phyloP scores from a whole-genome alignment of 73 alveolate genomes.

The Breviolum minutum region DNA sequence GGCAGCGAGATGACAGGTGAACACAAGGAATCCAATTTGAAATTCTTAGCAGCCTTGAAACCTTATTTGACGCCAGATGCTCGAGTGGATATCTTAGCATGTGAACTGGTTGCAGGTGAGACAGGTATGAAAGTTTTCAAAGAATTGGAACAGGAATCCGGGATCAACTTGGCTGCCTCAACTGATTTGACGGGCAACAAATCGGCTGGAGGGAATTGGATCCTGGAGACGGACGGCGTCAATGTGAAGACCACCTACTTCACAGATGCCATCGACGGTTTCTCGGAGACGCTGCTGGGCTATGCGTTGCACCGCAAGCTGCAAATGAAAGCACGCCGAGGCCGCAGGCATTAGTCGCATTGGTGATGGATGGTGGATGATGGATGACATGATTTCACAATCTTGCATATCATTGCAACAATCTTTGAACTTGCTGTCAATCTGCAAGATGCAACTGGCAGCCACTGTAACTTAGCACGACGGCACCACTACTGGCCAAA shows the following conservation, averaged over 20 bases:
- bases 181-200: slow-evolving; percentile 44
- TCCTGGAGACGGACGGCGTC: slow-evolving; percentile 73
- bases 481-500: too few species aligned
- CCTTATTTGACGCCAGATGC: slow-evolving; percentile 54
- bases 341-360: too few species aligned
- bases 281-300: slow-evolving; percentile 39
- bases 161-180: slow-evolving; percentile 62
- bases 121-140: slow-evolving; percentile 70
- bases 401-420: too few species aligned
- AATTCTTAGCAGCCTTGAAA: slow-evolving; percentile 73
- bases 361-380: too few species aligned
- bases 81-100: slow-evolving; percentile 71
- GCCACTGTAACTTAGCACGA: too few species aligned
- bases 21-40: slow-evolving; percentile 72
- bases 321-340: not conserved
- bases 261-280: slow-evolving; percentile 45
- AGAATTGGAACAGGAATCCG: slow-evolving; percentile 20
- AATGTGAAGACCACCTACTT: slow-evolving; percentile 28
- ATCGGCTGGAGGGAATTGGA: slow-evolving; percentile 57
- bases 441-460: too few species aligned
- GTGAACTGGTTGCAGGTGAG: slow-evolving; percentile 64
- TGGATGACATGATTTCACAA: too few species aligned
- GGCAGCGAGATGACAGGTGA: slow-evolving; percentile 92
- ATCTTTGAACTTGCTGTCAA: too few species aligned
- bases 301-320: slow-evolving; percentile 37